Base-by-base conservation (phyloP, 495 filamentous ascomycete species). In the Aspergillus nanangensis region DNA sequence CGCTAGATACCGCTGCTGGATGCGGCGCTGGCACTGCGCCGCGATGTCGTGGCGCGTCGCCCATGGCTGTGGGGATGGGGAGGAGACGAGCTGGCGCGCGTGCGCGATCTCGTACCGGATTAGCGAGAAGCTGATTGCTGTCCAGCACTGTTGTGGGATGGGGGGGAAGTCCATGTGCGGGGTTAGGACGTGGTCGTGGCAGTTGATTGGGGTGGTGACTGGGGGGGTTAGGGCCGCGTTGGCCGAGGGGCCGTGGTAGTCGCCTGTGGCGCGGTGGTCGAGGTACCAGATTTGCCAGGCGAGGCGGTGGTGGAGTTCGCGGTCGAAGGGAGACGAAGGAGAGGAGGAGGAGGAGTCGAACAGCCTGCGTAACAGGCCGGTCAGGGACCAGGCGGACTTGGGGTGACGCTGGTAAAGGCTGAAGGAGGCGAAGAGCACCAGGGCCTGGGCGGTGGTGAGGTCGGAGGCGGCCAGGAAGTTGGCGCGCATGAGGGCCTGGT, bases 211-310 rank as follows among this genome's bases (percentile, higher is more conserved):
- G 0, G 36, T 18, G 18, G 37, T 41, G 8, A 42, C 29, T 8
- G 47, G 24, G 22, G 19, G 22, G 18, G 13, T 40, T 3, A 22
- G 17, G 20, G 11, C 8, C 14, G 8, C 38, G 14, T 18, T n/a
- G 22, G 10, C 20, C 13, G 14, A 18, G n/a, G n/a, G 31, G 29
- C 39, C 35, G 11, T 42, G 40, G 17, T 23, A 41, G 31, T 51
- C 48, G 2, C 42, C 42, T 18, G n/a, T 27, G 15, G 36, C 32
- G 23, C 48, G 48, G 9, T 39, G 48, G 22, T 46, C 38, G 8
- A 51, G 21, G 31, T 51, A 51, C 48, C 48, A 51, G 8, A 51
- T 19, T 13, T 51, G 37, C 48, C 43, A 51, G 20, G 37, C 38
- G 20, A 51, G 37, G 11, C 48, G 48, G 14, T 36, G 42, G 1